phyloP scores from a whole-genome alignment of 805 yeast species.

The Wickerhamomyces chambardii region DNA sequence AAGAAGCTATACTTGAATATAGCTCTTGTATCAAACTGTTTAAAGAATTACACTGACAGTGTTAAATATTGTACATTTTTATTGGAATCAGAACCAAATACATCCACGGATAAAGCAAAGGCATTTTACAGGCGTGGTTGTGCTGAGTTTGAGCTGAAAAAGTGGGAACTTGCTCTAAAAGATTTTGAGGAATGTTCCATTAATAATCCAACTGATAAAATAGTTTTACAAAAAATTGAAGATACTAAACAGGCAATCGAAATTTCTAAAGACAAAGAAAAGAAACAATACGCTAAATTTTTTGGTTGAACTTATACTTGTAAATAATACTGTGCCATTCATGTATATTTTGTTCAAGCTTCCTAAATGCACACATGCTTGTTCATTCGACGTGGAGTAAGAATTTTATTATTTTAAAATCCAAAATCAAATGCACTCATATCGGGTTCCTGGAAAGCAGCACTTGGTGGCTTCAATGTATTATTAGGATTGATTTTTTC shows the following conservation, averaged over 20 bases:
- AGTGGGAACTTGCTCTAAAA: slow-evolving; percentile 38
- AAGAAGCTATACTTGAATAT: slow-evolving; percentile 38
- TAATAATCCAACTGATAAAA: slow-evolving; percentile 39
- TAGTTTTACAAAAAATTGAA: slow-evolving; percentile 34
- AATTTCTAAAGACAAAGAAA: slow-evolving; percentile 37
- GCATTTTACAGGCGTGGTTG: slow-evolving; percentile 49
- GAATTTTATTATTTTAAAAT: slow-evolving; percentile 6
- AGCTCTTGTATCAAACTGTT: slow-evolving; percentile 43
- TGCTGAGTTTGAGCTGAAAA: slow-evolving; percentile 32
- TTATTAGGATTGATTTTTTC: neutral
- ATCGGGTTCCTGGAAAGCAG: slow-evolving; percentile 61
- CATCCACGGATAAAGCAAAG: slow-evolving; percentile 41
- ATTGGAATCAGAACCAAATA: slow-evolving; percentile 36
- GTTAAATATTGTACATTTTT: slow-evolving; percentile 47
- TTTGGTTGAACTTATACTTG: slow-evolving; percentile 24
- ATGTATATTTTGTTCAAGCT: too few relatives aligned
- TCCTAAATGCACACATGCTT: too few relatives aligned
- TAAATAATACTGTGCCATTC: too few relatives aligned
- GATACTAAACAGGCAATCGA: slow-evolving; percentile 30
- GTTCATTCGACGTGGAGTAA: too few relatives aligned
- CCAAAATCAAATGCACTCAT: slow-evolving; percentile 66
- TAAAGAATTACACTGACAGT: slow-evolving; percentile 37
- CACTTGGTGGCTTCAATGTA: slow-evolving; percentile 33
- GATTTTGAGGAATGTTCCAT: slow-evolving; percentile 35
- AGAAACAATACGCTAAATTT: slow-evolving; percentile 53